Base-by-base conservation (phyloP, 108 stramenopile species). In the Epithemia pelagica region DNA sequence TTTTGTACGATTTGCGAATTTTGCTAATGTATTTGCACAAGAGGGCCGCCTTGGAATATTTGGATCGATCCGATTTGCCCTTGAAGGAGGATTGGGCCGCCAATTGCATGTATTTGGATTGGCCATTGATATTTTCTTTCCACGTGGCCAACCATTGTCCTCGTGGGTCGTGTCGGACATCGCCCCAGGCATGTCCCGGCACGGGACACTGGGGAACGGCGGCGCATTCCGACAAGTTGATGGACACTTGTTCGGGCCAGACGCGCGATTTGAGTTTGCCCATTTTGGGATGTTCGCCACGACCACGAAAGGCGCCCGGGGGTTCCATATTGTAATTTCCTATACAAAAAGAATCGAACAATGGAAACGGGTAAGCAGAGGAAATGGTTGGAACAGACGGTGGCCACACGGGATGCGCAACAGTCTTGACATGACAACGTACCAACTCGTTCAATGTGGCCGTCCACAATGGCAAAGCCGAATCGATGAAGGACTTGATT, bases 281-380 rank as follows among this genome's bases (percentile, higher is more conserved):
- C 86, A 97, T 99, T 78, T 96, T 96, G 59, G 99, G 99, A 77
- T 99, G 99, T 63, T 93, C 94, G 27, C 99, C 99, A 26, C 98
- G 88, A 24, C 99, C 99, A 0, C 99, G 88, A 78, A 99, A 99
- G 29, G 98, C 83, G 55, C 95, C 92, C 19, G 99, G 99, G 0
- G 97, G 99, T 87, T 99, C 99, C 80, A 82, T 90, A 65, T 89
- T 91, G 75, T 83, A 90, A 72, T 95, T 91, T 52, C 89, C 37
- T 46, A 15, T n/a, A n/a, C n/a, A n/a, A n/a, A n/a, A n/a, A n/a
- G n/a, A n/a, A n/a, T n/a, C n/a, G n/a, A n/a, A n/a, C n/a, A n/a
- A n/a, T n/a, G n/a, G n/a, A n/a, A n/a, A n/a, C n/a, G n/a, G n/a
- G n/a, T n/a, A n/a, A n/a, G n/a, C n/a, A n/a, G n/a, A n/a, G n/a